Percentiles rank a stretch among this genome's conserved stretches.
Conservation (phyloP, 2,329 filamentous ascomycete genomes). For the Lecanicillium sp. region DNA sequence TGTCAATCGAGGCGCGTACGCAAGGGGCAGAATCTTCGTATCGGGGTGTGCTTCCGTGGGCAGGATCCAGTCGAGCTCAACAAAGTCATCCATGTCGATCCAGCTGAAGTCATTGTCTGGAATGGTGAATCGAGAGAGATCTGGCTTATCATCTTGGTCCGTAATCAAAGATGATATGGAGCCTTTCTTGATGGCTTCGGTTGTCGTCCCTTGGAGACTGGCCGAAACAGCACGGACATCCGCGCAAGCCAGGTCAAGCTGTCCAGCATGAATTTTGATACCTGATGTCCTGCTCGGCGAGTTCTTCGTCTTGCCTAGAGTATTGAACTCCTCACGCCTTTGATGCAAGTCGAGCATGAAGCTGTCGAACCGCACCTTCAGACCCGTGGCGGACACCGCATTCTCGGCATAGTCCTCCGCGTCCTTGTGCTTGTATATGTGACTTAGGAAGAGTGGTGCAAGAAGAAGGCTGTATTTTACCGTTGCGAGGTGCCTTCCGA, state of each 20-base stretch:
- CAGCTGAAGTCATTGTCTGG: conserved; percentile 92
- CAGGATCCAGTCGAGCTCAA: conserved; percentile 93
- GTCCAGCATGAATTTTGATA: conserved; percentile 92
- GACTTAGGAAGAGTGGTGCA: conserved; percentile 87
- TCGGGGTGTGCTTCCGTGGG: conserved; percentile 85
- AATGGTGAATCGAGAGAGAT: conserved; percentile 86
- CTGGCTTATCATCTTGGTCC: conserved; percentile 51
- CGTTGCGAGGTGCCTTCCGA: conserved; percentile 91
- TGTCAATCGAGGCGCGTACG: conserved; percentile 88
- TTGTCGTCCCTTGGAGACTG: conserved; percentile 72
- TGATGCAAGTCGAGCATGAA: conserved; percentile 97
- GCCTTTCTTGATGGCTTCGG: conserved; percentile 64
- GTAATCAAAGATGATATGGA: conserved; percentile 42
- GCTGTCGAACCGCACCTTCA: conserved; percentile 92
- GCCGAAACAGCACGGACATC: conserved; percentile 92
- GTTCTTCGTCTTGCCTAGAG: conserved; percentile 66
- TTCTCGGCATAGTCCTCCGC: conserved; percentile 72
- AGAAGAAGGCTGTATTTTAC: conserved; percentile 95
- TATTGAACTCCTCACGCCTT: conserved; percentile 83
- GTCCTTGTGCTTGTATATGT: conserved; percentile 98
- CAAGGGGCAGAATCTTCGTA: conserved; percentile 88
- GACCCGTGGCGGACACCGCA: conserved; percentile 82
- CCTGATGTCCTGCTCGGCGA: conserved; percentile 76
- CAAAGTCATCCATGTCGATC: conserved; percentile 99
- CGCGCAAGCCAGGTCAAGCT: conserved; percentile 83